Conservation (phyloP, 495 filamentous ascomycete genomes). For the Xylaria bambusicola region DNA sequence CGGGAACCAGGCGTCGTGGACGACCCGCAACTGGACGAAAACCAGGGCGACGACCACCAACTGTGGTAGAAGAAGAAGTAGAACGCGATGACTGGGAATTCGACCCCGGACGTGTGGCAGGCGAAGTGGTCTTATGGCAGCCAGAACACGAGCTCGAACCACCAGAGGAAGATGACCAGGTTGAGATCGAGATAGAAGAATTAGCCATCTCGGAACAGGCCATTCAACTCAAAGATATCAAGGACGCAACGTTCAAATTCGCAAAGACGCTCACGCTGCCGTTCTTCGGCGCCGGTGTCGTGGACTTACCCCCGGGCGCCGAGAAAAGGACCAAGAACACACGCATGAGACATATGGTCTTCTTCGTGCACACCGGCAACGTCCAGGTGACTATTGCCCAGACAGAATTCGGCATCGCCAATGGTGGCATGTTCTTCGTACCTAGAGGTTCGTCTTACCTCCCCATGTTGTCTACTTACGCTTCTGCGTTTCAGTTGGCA, state of each 20-base stretch:
- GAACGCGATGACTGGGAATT: constrained; percentile 55
- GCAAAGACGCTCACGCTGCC: constrained; percentile 81
- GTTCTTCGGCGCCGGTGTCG: constrained; percentile 85
- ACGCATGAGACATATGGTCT: constrained; percentile 91
- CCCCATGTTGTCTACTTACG: neutral
- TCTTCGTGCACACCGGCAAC: constrained; percentile 80
- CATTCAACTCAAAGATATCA: constrained; percentile 74
- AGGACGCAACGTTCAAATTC: constrained; percentile 75
- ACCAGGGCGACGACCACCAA: constrained; percentile 13
- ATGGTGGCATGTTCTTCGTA: constrained; percentile 88
- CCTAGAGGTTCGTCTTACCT: constrained; percentile 77
- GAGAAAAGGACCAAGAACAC: constrained; percentile 87
- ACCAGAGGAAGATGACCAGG: constrained; percentile 46
- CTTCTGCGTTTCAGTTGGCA: neutral
- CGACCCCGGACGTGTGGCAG: constrained; percentile 46
- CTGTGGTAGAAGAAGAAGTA: constrained; percentile 33
- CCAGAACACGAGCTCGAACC: constrained; percentile 46
- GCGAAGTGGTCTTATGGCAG: constrained; percentile 50
- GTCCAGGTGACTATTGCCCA: constrained; percentile 77
- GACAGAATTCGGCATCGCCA: constrained; percentile 79
- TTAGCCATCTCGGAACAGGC: constrained; percentile 75
- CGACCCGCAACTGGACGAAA: constrained; percentile 30
- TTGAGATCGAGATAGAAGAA: constrained; percentile 57
- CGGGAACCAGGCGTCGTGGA: constrained; percentile 25
- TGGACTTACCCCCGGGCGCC: constrained; percentile 80